Conservation (phyloP, 169 alveolate genomes). For the Cryptosporidium sp. region DNA sequence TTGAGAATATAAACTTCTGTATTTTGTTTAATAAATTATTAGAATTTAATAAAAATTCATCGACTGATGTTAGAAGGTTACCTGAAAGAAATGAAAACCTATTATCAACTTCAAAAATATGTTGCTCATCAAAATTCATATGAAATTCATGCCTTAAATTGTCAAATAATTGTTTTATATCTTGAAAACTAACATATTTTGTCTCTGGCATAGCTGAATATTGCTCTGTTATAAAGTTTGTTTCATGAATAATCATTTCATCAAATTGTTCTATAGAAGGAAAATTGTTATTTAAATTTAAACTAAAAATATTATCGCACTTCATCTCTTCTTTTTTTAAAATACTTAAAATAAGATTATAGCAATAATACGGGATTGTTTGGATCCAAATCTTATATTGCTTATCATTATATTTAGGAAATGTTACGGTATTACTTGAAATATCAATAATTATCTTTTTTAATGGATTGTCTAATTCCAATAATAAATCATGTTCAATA, state of each 20-base stretch:
- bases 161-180: neutral
- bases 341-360: constrained; percentile 17
- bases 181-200: neutral
- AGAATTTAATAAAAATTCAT: neutral
- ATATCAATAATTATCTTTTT: constrained; percentile 7
- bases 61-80: neutral
- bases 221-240: neutral
- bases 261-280: constrained; percentile 52
- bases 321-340: constrained; percentile 17
- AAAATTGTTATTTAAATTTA: constrained; percentile 27
- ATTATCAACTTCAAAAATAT: neutral
- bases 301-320: neutral
- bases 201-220: neutral
- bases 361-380: constrained; percentile 40
- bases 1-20: neutral
- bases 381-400: constrained; percentile 47
- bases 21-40: neutral
- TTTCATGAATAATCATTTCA: constrained; percentile 30
- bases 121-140: neutral
- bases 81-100: neutral
- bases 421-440: neutral
- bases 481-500: neutral
- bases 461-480: constrained; percentile 1
- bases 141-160: neutral
- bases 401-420: constrained; percentile 41